Evolutionary conservation across 805 yeast genomes (phyloP).

Genomic region (Ogataea siamensis): DNA sequence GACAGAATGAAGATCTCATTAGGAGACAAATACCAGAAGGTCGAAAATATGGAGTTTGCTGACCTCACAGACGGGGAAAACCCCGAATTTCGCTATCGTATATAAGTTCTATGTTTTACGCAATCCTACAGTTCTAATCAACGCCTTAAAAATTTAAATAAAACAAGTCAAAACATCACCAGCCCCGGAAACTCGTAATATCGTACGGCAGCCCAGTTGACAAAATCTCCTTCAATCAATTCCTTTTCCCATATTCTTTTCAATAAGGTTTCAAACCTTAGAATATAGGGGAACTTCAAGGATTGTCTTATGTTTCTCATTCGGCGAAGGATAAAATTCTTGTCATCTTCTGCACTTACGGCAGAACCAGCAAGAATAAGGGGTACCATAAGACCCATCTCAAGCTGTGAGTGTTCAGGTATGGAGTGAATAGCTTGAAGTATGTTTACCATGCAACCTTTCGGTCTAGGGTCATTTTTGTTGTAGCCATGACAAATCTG

Average conservation of each 20-base stretch:
- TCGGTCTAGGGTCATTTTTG: slow-evolving; percentile 26
- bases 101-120: no score
- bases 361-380: slow-evolving; percentile 33
- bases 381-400: slow-evolving; percentile 31
- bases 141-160: no score
- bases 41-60: slow-evolving; percentile 41
- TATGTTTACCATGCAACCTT: slow-evolving; percentile 27
- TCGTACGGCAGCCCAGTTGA: slow-evolving; percentile 34
- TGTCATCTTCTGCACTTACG: slow-evolving; percentile 21
- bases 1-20: slow-evolving; percentile 27
- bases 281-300: slow-evolving; percentile 29
- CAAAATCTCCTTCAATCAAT: slow-evolving; percentile 23
- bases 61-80: slow-evolving; percentile 45
- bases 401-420: slow-evolving; percentile 26
- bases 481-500: slow-evolving; percentile 32
- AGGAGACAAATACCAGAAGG: slow-evolving; percentile 5
- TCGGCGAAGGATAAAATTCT: slow-evolving; percentile 24
- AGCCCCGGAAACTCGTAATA: slow-evolving; percentile 32
- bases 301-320: slow-evolving; percentile 22
- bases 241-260: slow-evolving; percentile 29
- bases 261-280: slow-evolving; percentile 29
- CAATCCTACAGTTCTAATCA: no score
- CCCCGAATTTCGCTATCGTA: slow-evolving; percentile 37
- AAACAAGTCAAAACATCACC: slow-evolving; percentile 30
- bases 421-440: slow-evolving; percentile 25